Conservation (phyloP, 176 grass and related monocot species). For the Triticum urartu region DNA sequence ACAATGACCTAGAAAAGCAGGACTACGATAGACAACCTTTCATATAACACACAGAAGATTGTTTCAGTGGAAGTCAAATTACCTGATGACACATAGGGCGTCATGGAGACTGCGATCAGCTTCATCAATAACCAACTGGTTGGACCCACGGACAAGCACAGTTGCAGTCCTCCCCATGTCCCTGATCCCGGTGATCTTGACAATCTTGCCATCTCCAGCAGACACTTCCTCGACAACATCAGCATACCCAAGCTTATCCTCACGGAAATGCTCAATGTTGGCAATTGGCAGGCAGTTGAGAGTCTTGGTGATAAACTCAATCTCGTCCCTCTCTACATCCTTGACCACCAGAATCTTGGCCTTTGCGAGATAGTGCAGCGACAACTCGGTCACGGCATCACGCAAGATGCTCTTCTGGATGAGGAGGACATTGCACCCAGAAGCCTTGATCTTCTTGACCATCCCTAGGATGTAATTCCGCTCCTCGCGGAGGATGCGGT, state of each 20-base stretch:
- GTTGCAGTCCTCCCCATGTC: constrained; percentile 91
- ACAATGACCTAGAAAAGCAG: background rate
- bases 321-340: constrained; percentile 93
- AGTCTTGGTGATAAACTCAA: constrained; percentile 95
- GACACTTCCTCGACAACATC: constrained; percentile 84
- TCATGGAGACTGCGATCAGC: constrained; percentile 96
- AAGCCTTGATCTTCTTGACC: constrained; percentile 92
- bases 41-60: background rate
- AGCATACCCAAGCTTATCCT: constrained; percentile 85
- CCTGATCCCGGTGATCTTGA: constrained; percentile 76
- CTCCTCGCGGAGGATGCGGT: constrained; percentile 87
- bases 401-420: constrained; percentile 96
- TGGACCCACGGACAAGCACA: constrained; percentile 74
- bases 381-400: constrained; percentile 85
- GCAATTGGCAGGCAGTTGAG: constrained; percentile 91
- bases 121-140: constrained; percentile 89
- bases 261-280: constrained; percentile 91
- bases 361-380: constrained; percentile 89
- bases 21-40: background rate
- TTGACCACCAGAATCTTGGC: constrained; percentile 88
- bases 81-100: constrained; percentile 96
- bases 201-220: constrained; percentile 81
- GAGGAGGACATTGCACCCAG: constrained; percentile 85
- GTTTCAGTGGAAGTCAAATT: background rate
- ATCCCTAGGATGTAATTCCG: constrained; percentile 84